phyloP scores from a whole-genome alignment of 129 eudicot species.

The Silybum marianum region DNA sequence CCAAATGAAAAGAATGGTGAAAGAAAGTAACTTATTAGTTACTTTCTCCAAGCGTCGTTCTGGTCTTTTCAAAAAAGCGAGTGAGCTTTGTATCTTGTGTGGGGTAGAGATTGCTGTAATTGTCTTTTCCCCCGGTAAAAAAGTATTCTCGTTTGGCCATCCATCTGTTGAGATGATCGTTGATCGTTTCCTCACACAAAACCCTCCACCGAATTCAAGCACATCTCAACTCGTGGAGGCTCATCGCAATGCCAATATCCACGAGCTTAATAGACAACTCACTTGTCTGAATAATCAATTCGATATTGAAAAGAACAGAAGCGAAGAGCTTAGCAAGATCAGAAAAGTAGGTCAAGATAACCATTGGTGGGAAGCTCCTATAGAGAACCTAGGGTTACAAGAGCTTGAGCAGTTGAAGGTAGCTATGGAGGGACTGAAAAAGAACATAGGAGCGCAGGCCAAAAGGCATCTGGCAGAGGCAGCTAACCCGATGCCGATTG shows the following conservation, averaged over 20 bases:
- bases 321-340: conserved; percentile 35
- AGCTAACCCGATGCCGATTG: neutral
- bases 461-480: conserved; percentile 27
- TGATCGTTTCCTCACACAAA: conserved; percentile 37
- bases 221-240: conserved; percentile 45
- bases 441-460: conserved; percentile 30
- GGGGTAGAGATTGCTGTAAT: conserved; percentile 51
- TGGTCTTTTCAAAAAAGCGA: conserved; percentile 59
- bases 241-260: conserved; percentile 43
- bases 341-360: conserved; percentile 38
- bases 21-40: conserved; percentile 51
- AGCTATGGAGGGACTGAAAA: conserved; percentile 53
- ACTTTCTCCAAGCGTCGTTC: conserved; percentile 65
- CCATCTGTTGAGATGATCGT: conserved; percentile 49
- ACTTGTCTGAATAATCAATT: conserved; percentile 25
- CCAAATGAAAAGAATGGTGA: conserved; percentile 46
- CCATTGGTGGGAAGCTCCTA: conserved; percentile 69
- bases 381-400: conserved; percentile 30
- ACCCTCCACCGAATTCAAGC: conserved; percentile 33
- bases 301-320: conserved; percentile 44
- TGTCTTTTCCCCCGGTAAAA: conserved; percentile 61
- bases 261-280: conserved; percentile 51
- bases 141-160: conserved; percentile 66
- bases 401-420: conserved; percentile 52
- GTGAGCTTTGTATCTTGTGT: conserved; percentile 59